A percentile compares a stretch with the other conserved stretches of the same genome.
phyloP scores from a whole-genome alignment of 495 filamentous ascomycete genomes.

The Acidiella bohemica region DNA sequence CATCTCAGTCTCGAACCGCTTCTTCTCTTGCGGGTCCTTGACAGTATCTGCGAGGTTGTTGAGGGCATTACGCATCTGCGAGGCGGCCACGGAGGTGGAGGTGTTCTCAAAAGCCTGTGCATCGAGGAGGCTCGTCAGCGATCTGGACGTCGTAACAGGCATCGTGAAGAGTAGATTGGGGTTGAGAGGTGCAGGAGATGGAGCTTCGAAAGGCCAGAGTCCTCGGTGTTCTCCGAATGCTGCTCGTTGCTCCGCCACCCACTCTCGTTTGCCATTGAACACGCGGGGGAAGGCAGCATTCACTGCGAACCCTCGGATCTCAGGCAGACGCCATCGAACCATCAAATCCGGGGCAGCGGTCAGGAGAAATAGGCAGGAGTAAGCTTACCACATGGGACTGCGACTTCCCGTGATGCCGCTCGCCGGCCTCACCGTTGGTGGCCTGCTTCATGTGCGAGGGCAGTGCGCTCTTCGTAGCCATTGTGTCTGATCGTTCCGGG shows the following conservation, averaged over 20 bases:
- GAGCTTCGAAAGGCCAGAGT: no score
- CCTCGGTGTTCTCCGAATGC: no score
- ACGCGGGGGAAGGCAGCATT: no score
- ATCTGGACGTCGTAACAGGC: background rate
- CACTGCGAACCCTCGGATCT: background rate
- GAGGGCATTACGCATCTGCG: constrained; percentile 96
- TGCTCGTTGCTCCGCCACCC: background rate
- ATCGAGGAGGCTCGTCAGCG: no score
- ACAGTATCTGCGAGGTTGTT: constrained; percentile 86
- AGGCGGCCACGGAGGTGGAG: constrained; percentile 90
- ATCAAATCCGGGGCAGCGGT: no score
- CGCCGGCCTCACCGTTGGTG: constrained; percentile 39
- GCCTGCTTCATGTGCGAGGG: constrained; percentile 66
- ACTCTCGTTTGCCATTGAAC: background rate
- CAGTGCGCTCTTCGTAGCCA: constrained; percentile 44
- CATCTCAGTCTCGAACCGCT: constrained; percentile 97
- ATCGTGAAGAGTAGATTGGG: no score
- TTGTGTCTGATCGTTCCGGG: background rate
- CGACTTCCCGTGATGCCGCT: constrained; percentile 87
- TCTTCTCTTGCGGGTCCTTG: constrained; percentile 67
- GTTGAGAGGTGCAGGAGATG: no score
- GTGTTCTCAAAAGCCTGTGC: constrained; percentile 99
- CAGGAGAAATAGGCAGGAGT: background rate
- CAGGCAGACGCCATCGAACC: background rate
- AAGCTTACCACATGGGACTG: constrained; percentile 87